Evolutionary conservation across 2,329 filamentous ascomycete genomes (phyloP).

Genomic region (Diaporthe helianthi): DNA sequence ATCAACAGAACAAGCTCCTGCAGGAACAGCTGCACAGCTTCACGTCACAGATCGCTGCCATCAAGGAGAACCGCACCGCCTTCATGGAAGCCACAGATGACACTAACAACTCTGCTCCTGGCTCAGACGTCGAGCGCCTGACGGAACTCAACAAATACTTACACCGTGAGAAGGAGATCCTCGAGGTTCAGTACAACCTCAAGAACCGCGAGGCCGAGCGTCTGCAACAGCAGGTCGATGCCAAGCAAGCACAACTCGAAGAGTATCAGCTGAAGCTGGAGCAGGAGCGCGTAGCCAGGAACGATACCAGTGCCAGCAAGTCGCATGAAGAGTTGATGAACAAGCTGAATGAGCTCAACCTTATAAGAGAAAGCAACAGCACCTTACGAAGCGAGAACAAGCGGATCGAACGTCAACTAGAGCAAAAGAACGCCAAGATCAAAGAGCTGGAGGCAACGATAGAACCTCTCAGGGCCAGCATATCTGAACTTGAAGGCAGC

Average conservation of each 20-base stretch:
- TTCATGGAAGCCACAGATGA: constrained; percentile 60
- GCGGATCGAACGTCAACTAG: constrained; percentile 77
- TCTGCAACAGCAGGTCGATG: constrained; percentile 87
- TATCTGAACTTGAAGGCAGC: constrained; percentile 83
- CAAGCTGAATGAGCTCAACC: constrained; percentile 92
- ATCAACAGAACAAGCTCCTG: constrained; percentile 88
- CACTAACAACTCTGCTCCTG: constrained; percentile 57
- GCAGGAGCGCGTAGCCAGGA: constrained; percentile 80
- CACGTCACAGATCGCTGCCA: constrained; percentile 75
- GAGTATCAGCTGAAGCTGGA: constrained; percentile 88
- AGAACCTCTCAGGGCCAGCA: constrained; percentile 80
- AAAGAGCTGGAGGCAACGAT: constrained; percentile 77
- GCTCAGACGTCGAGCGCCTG: constrained; percentile 74
- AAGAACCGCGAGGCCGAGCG: constrained; percentile 88
- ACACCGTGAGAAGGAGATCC: constrained; percentile 94
- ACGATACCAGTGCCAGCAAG: constrained; percentile 74
- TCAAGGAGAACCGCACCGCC: constrained; percentile 77
- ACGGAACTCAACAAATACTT: constrained; percentile 92
- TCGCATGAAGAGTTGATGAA: constrained; percentile 92
- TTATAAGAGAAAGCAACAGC: constrained; percentile 93
- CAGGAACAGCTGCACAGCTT: constrained; percentile 89
- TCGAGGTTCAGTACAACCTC: constrained; percentile 94
- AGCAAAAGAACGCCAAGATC: constrained; percentile 76
- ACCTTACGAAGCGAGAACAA: constrained; percentile 87
- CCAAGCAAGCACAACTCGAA: constrained; percentile 86